Evolutionary conservation across 2,329 filamentous ascomycete species (phyloP).

Genomic region (Hypocreales sp.): DNA sequence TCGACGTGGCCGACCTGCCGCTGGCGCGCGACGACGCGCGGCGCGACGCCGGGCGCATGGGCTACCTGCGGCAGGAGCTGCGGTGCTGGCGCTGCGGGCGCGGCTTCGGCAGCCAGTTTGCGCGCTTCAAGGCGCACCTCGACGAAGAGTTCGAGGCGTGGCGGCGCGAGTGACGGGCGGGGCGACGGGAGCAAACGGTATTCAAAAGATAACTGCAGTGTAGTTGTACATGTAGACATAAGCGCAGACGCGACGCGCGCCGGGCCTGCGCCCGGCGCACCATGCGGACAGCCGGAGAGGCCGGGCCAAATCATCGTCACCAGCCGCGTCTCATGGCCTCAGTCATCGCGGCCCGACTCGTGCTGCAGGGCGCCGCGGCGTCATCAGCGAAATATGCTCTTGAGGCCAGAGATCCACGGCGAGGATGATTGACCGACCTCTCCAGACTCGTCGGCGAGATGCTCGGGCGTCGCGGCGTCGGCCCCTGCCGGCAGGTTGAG

Average conservation of each 20-base stretch:
- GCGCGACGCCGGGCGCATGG: constrained; percentile 36
- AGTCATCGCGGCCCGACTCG: constrained; percentile 8
- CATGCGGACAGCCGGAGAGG: background rate
- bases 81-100: constrained; percentile 71
- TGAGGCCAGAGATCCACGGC: constrained; percentile 7
- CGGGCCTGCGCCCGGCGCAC: no score
- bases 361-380: no score
- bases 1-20: constrained; percentile 67
- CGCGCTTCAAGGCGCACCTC: constrained; percentile 60
- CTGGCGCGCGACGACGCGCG: constrained; percentile 49
- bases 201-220: background rate
- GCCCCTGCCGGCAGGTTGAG: constrained; percentile 2
- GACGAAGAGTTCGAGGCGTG: constrained; percentile 59
- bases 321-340: background rate
- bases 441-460: constrained; percentile 3
- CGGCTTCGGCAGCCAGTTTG: constrained; percentile 62
- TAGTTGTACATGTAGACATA: no score
- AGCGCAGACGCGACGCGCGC: no score
- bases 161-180: constrained; percentile 42
- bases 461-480: constrained; percentile 1
- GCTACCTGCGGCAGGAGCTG: constrained; percentile 51
- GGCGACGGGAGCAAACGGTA: no score
- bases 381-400: constrained; percentile 13
- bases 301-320: background rate
- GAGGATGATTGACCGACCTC: constrained; percentile 11